These are phyloP conservation scores for Vitis hybrid DNA, from an alignment of 177 flowering plant species.

Conservation along the genomic window DNA sequence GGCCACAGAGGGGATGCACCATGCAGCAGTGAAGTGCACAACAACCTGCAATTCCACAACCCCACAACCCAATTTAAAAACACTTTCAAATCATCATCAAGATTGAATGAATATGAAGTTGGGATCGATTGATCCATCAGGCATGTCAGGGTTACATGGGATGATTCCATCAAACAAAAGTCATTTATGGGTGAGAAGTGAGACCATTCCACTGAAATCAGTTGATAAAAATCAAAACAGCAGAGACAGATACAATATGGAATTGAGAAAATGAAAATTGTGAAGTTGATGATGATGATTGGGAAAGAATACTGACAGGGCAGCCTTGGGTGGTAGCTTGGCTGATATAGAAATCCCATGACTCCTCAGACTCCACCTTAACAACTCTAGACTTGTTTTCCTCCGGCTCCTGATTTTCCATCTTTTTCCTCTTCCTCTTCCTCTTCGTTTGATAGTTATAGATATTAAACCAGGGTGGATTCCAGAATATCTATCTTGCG, in stretches of 20 bases:
- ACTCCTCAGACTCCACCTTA: constrained; percentile 55
- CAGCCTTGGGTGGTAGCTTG: constrained; percentile 51
- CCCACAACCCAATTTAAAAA: neutral
- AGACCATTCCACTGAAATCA: too few species aligned
- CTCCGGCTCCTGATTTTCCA: constrained; percentile 43
- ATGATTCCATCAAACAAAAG: too few species aligned
- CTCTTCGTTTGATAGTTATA: neutral
- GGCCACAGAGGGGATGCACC: constrained; percentile 86
- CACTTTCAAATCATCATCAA: neutral
- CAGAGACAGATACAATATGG: neutral
- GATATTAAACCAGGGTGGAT: too few species aligned
- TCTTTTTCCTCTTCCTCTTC: constrained; percentile 13
- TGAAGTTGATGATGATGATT: neutral
- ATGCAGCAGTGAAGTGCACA: constrained; percentile 77
- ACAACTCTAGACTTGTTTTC: constrained; percentile 51
- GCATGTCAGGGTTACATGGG: too few species aligned
- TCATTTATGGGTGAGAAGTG: too few species aligned
- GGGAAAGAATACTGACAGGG: constrained; percentile 47
- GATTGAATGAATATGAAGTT: neutral
- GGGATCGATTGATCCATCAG: too few species aligned
- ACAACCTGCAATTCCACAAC: constrained; percentile 41
- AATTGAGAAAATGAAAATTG: neutral
- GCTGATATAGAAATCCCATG: constrained; percentile 55
- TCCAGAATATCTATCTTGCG: too few species aligned
- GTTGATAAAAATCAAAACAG: neutral